Conservation (phyloP, 2,329 filamentous ascomycete genomes). For the Sphaerulina musiva region DNA sequence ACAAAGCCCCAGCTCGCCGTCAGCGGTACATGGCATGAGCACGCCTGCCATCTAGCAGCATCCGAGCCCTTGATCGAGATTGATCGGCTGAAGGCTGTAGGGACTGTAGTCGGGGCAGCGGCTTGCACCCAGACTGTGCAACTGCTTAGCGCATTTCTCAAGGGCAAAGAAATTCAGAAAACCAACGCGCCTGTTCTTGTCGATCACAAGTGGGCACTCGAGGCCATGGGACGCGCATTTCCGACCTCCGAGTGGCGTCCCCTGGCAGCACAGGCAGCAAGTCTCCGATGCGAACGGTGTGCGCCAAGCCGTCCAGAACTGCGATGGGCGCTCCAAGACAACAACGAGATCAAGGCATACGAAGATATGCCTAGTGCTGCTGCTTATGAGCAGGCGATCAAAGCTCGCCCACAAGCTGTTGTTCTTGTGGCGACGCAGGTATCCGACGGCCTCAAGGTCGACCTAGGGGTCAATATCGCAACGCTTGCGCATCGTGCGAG, state of each 20-base stretch:
- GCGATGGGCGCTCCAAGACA: conserved; percentile 34
- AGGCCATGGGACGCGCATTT: conserved; percentile 24
- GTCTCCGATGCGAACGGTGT: conserved; percentile 27
- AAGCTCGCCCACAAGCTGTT: conserved; percentile 39
- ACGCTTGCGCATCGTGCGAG: conserved; percentile 30
- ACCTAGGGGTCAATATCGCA: conserved; percentile 27
- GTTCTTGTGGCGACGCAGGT: conserved; percentile 8
- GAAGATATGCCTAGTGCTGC: conserved; percentile 49
- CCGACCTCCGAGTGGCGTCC: conserved; percentile 17
- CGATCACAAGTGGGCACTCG: conserved; percentile 22
- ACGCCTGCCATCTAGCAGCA: not conserved
- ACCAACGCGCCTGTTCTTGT: not conserved
- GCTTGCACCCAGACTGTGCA: conserved; percentile 4
- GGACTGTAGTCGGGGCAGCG: not conserved
- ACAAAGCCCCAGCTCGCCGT: conserved; percentile 6
- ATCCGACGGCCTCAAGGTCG: conserved; percentile 1
- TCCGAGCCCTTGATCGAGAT: not conserved
- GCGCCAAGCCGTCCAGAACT: conserved; percentile 36
- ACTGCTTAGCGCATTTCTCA: conserved; percentile 3
- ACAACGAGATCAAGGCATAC: conserved; percentile 37
- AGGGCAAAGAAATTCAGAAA: not conserved
- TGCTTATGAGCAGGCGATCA: conserved; percentile 47
- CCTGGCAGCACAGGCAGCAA: not conserved
- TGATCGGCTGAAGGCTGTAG: not conserved
- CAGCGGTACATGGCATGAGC: conserved; percentile 8